phyloP scores from a whole-genome alignment of 2,329 filamentous ascomycete species.

The Penicillium sclerotiorum region DNA sequence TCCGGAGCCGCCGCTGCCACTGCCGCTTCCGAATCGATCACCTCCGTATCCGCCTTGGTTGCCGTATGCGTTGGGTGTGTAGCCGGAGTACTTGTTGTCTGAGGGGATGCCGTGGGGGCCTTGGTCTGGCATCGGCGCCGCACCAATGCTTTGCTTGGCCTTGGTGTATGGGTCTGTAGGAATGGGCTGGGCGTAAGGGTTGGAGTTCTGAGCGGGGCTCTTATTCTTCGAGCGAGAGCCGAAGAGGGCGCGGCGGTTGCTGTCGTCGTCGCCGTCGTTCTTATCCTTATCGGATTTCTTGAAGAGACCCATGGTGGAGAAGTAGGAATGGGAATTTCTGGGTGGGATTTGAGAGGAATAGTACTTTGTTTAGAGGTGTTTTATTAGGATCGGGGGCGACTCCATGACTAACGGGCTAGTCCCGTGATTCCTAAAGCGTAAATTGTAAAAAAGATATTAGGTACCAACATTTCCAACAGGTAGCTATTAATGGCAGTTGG shows the following conservation, averaged over 20 bases:
- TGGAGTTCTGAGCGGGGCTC: constrained; percentile 52
- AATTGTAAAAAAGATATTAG: no score
- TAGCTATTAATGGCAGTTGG: no score
- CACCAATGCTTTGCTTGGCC: constrained; percentile 49
- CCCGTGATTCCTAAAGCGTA: no score
- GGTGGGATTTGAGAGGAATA: not conserved
- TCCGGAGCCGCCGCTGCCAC: constrained; percentile 36
- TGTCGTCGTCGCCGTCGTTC: constrained; percentile 52
- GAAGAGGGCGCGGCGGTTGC: constrained; percentile 61
- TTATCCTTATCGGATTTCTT: constrained; percentile 54
- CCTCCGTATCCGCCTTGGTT: constrained; percentile 54
- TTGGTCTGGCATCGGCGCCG: constrained; percentile 38
- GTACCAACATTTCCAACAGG: no score
- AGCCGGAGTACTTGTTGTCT: constrained; percentile 42
- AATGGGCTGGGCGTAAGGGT: constrained; percentile 61
- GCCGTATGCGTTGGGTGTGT: constrained; percentile 45
- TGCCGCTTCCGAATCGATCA: constrained; percentile 55
- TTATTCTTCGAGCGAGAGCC: constrained; percentile 59
- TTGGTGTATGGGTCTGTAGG: constrained; percentile 58
- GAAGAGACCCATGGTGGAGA: constrained; percentile 41
- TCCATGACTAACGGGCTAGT: no score
- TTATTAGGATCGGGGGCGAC: no score
- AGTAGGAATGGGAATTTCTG: not conserved
- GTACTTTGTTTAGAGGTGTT: no score
- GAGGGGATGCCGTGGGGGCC: constrained; percentile 33